These are phyloP conservation scores for Sporothrix pallida DNA, from an alignment of 2,329 filamentous ascomycete species.

Conservation along the genomic window DNA sequence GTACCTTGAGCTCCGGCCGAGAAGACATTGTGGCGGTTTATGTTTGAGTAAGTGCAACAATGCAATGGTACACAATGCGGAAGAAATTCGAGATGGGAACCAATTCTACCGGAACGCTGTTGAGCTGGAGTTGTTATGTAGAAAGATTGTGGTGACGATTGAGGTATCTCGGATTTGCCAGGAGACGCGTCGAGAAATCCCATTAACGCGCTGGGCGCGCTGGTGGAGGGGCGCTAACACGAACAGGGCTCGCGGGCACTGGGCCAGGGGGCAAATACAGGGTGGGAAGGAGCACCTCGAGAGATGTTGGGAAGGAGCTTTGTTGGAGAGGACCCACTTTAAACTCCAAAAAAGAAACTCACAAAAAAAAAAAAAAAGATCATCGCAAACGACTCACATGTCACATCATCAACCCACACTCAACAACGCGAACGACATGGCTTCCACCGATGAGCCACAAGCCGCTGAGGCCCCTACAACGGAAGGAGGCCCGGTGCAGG, in stretches of 20 bases:
- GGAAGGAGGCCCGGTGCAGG: not conserved
- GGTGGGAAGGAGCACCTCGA: constrained; percentile 13
- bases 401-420: constrained; percentile 10
- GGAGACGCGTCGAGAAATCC: constrained; percentile 36
- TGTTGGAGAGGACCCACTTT: not conserved
- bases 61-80: not conserved
- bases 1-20: constrained; percentile 72
- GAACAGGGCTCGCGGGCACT: constrained; percentile 11
- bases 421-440: not conserved
- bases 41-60: not conserved
- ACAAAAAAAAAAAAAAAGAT: not conserved
- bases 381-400: constrained; percentile 27
- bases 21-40: constrained; percentile 64
- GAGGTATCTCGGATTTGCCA: not conserved
- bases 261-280: not conserved
- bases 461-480: not conserved
- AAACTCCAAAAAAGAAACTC: not conserved
- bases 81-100: not conserved
- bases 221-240: constrained; percentile 22
- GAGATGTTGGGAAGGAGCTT: too few species aligned
- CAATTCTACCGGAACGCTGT: not conserved
- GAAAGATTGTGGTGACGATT: not conserved
- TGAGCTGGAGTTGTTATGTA: not conserved
- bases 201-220: constrained; percentile 36
- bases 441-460: not conserved